A percentile compares a stretch with the other conserved stretches of the same genome.
phyloP scores from a whole-genome alignment of 768 basidiomycete species.

The Fibroporia radiculosa region DNA sequence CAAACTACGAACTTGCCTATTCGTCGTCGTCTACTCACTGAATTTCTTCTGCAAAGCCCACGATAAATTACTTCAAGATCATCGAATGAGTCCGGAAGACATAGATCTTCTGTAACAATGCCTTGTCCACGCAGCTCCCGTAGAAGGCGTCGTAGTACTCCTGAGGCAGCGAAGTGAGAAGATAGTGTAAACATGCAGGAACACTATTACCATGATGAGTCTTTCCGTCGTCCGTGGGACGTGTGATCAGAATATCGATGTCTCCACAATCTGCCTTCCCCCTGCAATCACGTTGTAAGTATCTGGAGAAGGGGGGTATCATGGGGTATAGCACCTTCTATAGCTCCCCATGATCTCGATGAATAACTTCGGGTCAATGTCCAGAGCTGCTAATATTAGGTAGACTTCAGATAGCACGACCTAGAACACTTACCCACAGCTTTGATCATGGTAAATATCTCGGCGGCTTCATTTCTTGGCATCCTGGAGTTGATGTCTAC shows the following conservation, averaged over 20 bases:
- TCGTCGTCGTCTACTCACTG: conserved; percentile 46
- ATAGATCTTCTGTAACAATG: conserved; percentile 77
- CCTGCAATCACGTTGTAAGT: conserved; percentile 28
- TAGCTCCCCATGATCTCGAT: conserved; percentile 92
- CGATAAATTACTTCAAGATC: conserved; percentile 75
- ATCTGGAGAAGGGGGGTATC: not conserved
- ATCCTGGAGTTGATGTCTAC: conserved; percentile 81
- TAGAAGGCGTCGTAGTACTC: conserved; percentile 55
- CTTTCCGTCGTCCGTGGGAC: conserved; percentile 60
- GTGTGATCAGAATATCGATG: conserved; percentile 84
- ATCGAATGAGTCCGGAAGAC: conserved; percentile 56
- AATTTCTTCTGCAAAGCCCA: conserved; percentile 53
- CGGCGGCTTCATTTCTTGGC: conserved; percentile 71
- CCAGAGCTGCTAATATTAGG: conserved; percentile 48
- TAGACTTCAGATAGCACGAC: not conserved
- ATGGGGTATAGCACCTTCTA: conserved; percentile 41
- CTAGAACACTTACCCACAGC: conserved; percentile 42
- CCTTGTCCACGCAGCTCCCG: conserved; percentile 43
- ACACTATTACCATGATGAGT: conserved; percentile 68
- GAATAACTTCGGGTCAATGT: conserved; percentile 61
- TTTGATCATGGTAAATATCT: conserved; percentile 66
- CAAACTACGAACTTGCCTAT: conserved; percentile 38
- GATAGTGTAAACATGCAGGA: not conserved
- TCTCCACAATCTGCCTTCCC: conserved; percentile 83
- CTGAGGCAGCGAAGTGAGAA: conserved; percentile 25